Conservation (phyloP, 495 filamentous ascomycete genomes). For the Apodospora peruviana region DNA sequence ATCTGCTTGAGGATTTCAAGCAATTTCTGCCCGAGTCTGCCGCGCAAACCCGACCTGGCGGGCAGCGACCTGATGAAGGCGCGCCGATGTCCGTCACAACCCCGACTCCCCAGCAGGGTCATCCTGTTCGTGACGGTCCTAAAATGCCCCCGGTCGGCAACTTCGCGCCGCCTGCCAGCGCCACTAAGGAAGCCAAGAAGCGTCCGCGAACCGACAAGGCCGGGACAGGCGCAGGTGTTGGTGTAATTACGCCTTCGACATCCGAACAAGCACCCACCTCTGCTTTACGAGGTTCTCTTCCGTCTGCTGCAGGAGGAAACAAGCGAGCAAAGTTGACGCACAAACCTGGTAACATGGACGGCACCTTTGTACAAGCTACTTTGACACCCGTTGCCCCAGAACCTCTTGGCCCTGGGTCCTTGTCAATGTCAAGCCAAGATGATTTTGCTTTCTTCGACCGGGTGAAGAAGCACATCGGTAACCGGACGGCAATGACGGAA, state of each 20-base stretch:
- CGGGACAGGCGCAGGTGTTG: slow-evolving; percentile 13
- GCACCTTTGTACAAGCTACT: slow-evolving; percentile 73
- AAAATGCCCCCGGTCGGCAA: slow-evolving; percentile 93
- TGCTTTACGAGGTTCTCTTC: slow-evolving; percentile 27
- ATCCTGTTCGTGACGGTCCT: slow-evolving; percentile 40
- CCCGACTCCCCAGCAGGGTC: slow-evolving; percentile 43
- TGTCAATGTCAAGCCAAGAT: slow-evolving; percentile 57
- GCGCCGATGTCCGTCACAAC: slow-evolving; percentile 53
- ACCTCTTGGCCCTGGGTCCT: slow-evolving; percentile 69
- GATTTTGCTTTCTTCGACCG: slow-evolving; percentile 92
- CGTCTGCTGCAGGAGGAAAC: slow-evolving; percentile 17
- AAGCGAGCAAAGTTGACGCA: slow-evolving; percentile 61
- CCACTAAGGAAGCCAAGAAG: slow-evolving; percentile 75
- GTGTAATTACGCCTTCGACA: slow-evolving; percentile 18
- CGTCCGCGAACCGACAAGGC: slow-evolving; percentile 42
- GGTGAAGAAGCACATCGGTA: slow-evolving; percentile 91
- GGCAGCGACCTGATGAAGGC: slow-evolving; percentile 45
- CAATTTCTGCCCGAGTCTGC: slow-evolving; percentile 97
- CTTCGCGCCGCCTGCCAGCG: slow-evolving; percentile 78
- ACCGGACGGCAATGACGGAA: slow-evolving; percentile 85
- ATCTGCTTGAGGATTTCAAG: slow-evolving; percentile 97
- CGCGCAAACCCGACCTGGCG: slow-evolving; percentile 74
- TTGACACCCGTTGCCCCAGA: slow-evolving; percentile 82
- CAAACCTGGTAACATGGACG: slow-evolving; percentile 52
- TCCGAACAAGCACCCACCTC: slow-evolving; percentile 30